A percentile compares a stretch with the other conserved stretches of the same genome.
Conservation (phyloP, 2,329 filamentous ascomycete genomes). For the Fusarium torreyae region DNA sequence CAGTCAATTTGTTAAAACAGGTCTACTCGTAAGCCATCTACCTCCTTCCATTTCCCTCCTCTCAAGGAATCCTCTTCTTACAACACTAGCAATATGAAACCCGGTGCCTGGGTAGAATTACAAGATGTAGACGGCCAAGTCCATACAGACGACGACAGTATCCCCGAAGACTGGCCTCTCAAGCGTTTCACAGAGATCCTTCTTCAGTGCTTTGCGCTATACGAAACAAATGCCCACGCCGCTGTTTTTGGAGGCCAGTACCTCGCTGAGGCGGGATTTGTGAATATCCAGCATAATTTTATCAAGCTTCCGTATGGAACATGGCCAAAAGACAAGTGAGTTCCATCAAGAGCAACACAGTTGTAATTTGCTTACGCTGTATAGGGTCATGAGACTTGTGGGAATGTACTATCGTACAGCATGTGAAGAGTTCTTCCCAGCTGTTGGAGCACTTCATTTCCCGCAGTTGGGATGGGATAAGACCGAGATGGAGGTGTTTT, state of each 20-base stretch:
- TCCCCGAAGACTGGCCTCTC: conserved; percentile 54
- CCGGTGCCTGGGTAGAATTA: conserved; percentile 63
- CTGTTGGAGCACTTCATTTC: conserved; percentile 58
- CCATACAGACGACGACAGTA: conserved; percentile 55
- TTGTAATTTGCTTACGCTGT: neutral
- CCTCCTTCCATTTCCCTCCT: conserved; percentile 55
- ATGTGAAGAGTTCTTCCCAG: conserved; percentile 60
- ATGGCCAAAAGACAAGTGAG: conserved; percentile 63
- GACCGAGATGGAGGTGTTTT: conserved; percentile 53
- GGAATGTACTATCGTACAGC: conserved; percentile 60
- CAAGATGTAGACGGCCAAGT: conserved; percentile 62
- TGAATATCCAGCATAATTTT: conserved; percentile 56
- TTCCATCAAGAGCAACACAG: fast-evolving
- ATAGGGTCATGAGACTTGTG: conserved; percentile 56
- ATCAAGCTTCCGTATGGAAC: conserved; percentile 62
- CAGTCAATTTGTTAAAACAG: conserved; percentile 51
- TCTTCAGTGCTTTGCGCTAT: conserved; percentile 56
- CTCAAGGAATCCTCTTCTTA: neutral
- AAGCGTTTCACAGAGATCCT: conserved; percentile 55
- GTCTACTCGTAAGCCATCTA: conserved; percentile 52
- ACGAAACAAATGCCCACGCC: conserved; percentile 57
- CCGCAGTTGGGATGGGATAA: conserved; percentile 57
- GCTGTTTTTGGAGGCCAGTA: conserved; percentile 57
- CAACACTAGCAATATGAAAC: conserved; percentile 55
- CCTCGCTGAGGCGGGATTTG: conserved; percentile 56